Evolutionary conservation across 2,329 filamentous ascomycete genomes (phyloP), one percentile per base, ranked within the genome.

Genomic region (Emergomyces pasteurianus): DNA sequence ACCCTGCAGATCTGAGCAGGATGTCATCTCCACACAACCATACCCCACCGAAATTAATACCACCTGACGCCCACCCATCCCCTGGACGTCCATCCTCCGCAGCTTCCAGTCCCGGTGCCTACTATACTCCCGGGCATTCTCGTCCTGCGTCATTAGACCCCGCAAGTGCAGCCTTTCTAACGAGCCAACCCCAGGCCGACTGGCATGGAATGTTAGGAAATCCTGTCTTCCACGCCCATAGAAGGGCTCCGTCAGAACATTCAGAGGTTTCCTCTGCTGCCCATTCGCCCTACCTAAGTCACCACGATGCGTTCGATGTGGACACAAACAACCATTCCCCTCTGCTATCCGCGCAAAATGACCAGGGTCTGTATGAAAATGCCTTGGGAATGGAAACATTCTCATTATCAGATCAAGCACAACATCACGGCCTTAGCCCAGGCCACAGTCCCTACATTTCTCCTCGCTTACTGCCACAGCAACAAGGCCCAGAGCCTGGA

Each of bases 251-350:
- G 0, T 96, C 92, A n/a, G 92, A 96, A 67, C 90, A 87, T 69
- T 96, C 91, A 2, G 92, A 96, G 66, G 86, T 96, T 6, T 96
- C 84, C 2, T 95, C 90, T 21, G 89, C 86, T 18, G 86, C 89
- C 26, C 88, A 86, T 28, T 96, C 92, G 21, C 92, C 92, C 3
- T 90, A 90, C 69, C 76, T 96, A 61, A 83, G 82, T 34, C 87
- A 87, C 66, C 82, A 88, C 63, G 92, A 96, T 68, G 84, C 79
- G 64, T 95, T 95, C 69, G 91, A 96, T 23, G 75, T 82, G 58
- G 83, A 88, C 42, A n/a, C n/a, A 78, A 84, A 64, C 81, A 87
- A 73, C 60, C 86, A 89, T 63, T 96, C 92, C 8, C 92, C 92
- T 1, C 83, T 94, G 74, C 83, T 96, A 63, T 81, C 83, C 54